A percentile compares a stretch with the other conserved stretches of the same genome.
Evolutionary conservation across 2,329 filamentous ascomycete species (phyloP).

Genomic region (Penicillium sp.): DNA sequence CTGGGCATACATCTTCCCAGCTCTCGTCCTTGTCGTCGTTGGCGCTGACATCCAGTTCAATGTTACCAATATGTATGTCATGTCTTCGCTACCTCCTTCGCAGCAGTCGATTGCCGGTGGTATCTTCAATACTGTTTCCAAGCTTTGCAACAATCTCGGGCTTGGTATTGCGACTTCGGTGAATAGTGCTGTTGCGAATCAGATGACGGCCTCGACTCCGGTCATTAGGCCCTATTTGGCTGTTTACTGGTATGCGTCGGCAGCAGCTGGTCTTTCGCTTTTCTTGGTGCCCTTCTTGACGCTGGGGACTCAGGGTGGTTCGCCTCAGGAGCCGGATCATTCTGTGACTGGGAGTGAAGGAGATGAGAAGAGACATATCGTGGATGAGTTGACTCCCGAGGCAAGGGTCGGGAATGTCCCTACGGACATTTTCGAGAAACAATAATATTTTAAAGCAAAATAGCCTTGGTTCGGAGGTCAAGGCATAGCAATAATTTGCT

Average conservation of each 20-base stretch:
- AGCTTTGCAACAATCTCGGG: slow-evolving; percentile 59
- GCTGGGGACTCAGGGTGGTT: slow-evolving; percentile 27
- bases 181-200: slow-evolving; percentile 19
- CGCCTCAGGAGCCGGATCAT: neutral
- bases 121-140: slow-evolving; percentile 65
- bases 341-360: neutral
- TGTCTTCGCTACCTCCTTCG: slow-evolving; percentile 61
- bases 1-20: slow-evolving; percentile 65
- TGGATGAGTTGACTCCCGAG: neutral
- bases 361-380: slow-evolving; percentile 1
- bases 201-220: slow-evolving; percentile 15
- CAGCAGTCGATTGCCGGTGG: slow-evolving; percentile 66
- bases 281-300: slow-evolving; percentile 31
- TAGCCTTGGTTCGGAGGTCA: neutral
- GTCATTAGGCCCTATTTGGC: slow-evolving; percentile 29
- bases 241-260: slow-evolving; percentile 31
- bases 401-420: neutral
- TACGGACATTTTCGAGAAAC: neutral
- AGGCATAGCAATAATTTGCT: neutral
- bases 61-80: slow-evolving; percentile 70
- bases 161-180: slow-evolving; percentile 58
- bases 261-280: slow-evolving; percentile 25
- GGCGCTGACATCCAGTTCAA: slow-evolving; percentile 70
- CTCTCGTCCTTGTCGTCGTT: slow-evolving; percentile 59
- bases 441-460: neutral